Evolutionary conservation across 2,329 filamentous ascomycete species (phyloP).

Genomic region (Colletotrichum endophyticum): DNA sequence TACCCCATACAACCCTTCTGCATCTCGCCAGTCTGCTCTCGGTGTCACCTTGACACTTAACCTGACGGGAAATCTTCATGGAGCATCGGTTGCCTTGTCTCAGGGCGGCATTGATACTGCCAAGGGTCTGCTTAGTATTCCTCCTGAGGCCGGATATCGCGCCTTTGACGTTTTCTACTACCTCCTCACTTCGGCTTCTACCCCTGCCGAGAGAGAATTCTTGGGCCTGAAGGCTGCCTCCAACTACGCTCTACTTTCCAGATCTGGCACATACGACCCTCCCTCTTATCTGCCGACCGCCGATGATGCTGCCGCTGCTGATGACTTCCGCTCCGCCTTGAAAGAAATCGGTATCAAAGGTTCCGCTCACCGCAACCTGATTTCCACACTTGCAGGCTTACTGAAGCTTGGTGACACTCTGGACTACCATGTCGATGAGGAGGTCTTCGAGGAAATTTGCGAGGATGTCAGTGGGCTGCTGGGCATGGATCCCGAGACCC

Average conservation of each 20-base stretch:
- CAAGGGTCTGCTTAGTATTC: slow-evolving; percentile 80
- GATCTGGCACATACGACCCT: slow-evolving; percentile 83
- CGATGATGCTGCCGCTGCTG: slow-evolving; percentile 89
- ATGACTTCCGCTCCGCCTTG: slow-evolving; percentile 86
- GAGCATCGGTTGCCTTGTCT: slow-evolving; percentile 78
- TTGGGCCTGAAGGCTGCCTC: slow-evolving; percentile 79
- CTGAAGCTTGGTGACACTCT: slow-evolving; percentile 92
- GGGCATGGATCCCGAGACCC: slow-evolving; percentile 83
- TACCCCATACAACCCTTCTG: slow-evolving; percentile 87
- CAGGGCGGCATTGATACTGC: slow-evolving; percentile 87
- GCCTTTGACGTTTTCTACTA: slow-evolving; percentile 99
- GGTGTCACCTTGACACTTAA: slow-evolving; percentile 83
- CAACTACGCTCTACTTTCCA: slow-evolving; percentile 78
- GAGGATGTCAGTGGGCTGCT: slow-evolving; percentile 89
- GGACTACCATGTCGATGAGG: slow-evolving; percentile 83
- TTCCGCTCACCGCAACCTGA: slow-evolving; percentile 77
- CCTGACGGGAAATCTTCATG: slow-evolving; percentile 78
- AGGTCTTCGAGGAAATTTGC: slow-evolving; percentile 83
- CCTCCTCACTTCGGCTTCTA: slow-evolving; percentile 88
- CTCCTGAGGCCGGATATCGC: slow-evolving; percentile 79
- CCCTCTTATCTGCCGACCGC: slow-evolving; percentile 90
- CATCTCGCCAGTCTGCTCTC: slow-evolving; percentile 79
- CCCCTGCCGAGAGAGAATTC: slow-evolving; percentile 86
- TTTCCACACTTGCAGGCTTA: slow-evolving; percentile 84
- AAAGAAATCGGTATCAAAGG: slow-evolving; percentile 96